Percentiles rank a stretch among this genome's conserved stretches.
Evolutionary conservation across 2,329 filamentous ascomycete genomes (phyloP).

Genomic region (Alternaria incomplexa): DNA sequence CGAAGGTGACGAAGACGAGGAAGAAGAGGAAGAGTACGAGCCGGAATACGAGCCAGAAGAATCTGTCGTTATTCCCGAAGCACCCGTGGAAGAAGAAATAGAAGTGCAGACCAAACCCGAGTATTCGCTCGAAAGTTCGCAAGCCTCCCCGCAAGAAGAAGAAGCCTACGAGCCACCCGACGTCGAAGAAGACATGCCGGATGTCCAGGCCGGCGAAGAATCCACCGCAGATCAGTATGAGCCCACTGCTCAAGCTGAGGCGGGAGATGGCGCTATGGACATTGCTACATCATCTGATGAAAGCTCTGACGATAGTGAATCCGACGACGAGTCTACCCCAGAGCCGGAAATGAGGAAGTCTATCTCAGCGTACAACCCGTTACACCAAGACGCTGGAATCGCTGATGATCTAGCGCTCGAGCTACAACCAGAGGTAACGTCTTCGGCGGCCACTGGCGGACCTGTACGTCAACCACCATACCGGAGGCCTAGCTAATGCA

Average conservation of each 20-base stretch:
- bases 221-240: not conserved
- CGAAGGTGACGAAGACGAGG: slow-evolving; percentile 30
- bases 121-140: slow-evolving; percentile 15
- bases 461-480: slow-evolving; percentile 27
- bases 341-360: slow-evolving; percentile 18
- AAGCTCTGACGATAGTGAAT: slow-evolving; percentile 29
- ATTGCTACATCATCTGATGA: slow-evolving; percentile 40
- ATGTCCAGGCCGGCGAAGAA: slow-evolving; percentile 3
- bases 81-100: slow-evolving; percentile 6
- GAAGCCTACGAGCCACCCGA: slow-evolving; percentile 43
- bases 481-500: slow-evolving; percentile 20
- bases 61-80: slow-evolving; percentile 2
- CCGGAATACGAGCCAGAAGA: slow-evolving; percentile 41
- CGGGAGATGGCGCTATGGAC: slow-evolving; percentile 44
- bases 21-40: slow-evolving; percentile 28
- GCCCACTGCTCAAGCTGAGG: slow-evolving; percentile 17
- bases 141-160: slow-evolving; percentile 34
- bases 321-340: slow-evolving; percentile 23
- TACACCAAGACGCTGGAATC: slow-evolving; percentile 21
- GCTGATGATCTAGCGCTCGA: slow-evolving; percentile 51
- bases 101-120: slow-evolving; percentile 3
- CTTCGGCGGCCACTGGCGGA: slow-evolving; percentile 13
- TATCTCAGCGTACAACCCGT: slow-evolving; percentile 15
- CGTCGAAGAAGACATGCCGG: slow-evolving; percentile 25
- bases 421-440: slow-evolving; percentile 36